These are phyloP conservation scores for Chalciporus sp. DNA, from an alignment of 1,284 basidiomycete species.

Conservation along the genomic window DNA sequence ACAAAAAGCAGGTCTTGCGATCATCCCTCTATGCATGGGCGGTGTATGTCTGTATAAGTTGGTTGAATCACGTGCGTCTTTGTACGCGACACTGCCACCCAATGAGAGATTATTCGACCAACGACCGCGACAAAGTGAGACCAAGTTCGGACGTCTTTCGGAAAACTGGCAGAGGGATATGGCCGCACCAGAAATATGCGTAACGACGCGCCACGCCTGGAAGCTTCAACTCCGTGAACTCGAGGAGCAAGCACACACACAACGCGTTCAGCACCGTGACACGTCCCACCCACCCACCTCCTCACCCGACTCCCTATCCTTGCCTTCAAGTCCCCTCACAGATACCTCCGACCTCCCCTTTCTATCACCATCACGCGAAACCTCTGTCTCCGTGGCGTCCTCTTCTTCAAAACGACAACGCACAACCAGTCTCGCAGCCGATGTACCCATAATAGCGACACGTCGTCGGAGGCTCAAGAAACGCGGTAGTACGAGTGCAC, in stretches of 20 bases:
- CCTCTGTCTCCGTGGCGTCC: slow-evolving; percentile 25
- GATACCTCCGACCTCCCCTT: slow-evolving; percentile 22
- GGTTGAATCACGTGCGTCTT: background rate
- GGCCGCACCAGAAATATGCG: slow-evolving; percentile 20
- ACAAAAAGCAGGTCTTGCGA: too few species aligned
- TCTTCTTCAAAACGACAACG: slow-evolving; percentile 32
- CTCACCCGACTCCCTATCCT: slow-evolving; percentile 21
- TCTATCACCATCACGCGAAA: slow-evolving; percentile 21
- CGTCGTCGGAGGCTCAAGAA: slow-evolving; percentile 31
- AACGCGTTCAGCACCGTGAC: background rate
- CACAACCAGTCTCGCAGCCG: slow-evolving; percentile 12
- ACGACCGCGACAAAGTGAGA: background rate
- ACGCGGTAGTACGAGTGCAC: slow-evolving; percentile 18
- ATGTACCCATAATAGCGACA: background rate
- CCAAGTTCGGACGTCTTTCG: background rate
- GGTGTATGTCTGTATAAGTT: too few species aligned
- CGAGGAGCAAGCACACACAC: background rate
- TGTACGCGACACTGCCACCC: background rate
- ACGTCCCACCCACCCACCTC: slow-evolving; percentile 11
- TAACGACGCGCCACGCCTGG: slow-evolving; percentile 32
- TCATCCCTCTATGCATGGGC: background rate
- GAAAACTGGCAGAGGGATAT: background rate
- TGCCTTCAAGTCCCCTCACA: slow-evolving; percentile 28
- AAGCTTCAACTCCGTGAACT: slow-evolving; percentile 21
- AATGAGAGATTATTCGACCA: background rate